Evolutionary conservation across 176 grass and related monocot species (phyloP).

Genomic region (Triticum timopheevii): DNA sequence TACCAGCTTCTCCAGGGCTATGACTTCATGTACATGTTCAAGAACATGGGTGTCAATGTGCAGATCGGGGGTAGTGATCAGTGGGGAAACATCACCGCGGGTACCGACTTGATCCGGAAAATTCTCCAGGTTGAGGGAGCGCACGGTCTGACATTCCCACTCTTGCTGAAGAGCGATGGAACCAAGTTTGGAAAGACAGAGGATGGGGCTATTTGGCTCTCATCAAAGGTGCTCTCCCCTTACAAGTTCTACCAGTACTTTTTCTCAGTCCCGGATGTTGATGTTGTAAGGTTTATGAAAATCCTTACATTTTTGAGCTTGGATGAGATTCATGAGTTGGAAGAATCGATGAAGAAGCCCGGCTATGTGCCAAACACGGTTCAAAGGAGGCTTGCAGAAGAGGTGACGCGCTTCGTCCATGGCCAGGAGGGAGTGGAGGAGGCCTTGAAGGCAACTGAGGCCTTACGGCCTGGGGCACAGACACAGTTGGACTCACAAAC

Average conservation of each 20-base stretch:
- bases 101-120: constrained; percentile 85
- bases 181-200: constrained; percentile 93
- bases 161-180: constrained; percentile 85
- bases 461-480: constrained; percentile 70
- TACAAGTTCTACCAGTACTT: constrained; percentile 97
- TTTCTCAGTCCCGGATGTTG: constrained; percentile 70
- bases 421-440: constrained; percentile 75
- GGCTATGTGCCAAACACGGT: constrained; percentile 72
- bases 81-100: constrained; percentile 88
- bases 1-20: constrained; percentile 97
- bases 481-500: constrained; percentile 67
- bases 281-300: constrained; percentile 79
- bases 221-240: constrained; percentile 65
- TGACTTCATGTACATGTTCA: constrained; percentile 85
- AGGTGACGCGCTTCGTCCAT: constrained; percentile 90
- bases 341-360: constrained; percentile 76
- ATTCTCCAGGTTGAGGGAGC: constrained; percentile 92
- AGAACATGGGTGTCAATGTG: constrained; percentile 87
- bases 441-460: constrained; percentile 84
- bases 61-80: constrained; percentile 97
- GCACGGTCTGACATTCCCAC: constrained; percentile 78
- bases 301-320: constrained; percentile 78
- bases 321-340: constrained; percentile 77
- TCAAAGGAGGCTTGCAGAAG: constrained; percentile 86
- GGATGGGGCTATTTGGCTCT: constrained; percentile 89